phyloP scores from a whole-genome alignment of 352 stramenopile species.

The Phytopythium aichiense region DNA sequence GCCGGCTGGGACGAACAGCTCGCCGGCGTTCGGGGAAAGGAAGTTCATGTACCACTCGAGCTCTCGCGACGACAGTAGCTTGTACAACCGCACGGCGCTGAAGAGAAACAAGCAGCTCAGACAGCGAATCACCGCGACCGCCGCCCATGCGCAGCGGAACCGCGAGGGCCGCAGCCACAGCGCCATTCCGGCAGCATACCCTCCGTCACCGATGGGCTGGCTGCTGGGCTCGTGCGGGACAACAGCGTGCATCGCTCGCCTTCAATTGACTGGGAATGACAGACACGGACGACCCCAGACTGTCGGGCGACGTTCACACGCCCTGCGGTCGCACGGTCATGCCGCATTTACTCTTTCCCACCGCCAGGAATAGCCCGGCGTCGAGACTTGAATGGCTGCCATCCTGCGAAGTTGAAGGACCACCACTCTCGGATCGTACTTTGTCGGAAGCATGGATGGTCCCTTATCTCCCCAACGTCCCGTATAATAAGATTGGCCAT shows the following conservation, averaged over 20 bases:
- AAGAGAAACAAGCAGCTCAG: constrained; percentile 9
- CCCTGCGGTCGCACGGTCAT: too few relatives aligned
- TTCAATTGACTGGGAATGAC: not conserved
- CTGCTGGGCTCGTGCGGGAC: not conserved
- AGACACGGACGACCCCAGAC: not conserved
- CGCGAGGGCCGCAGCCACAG: constrained; percentile 1
- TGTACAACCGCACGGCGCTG: constrained; percentile 5
- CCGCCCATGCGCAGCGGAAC: constrained; percentile 9
- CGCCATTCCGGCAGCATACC: not conserved
- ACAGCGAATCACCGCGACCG: constrained; percentile 4
- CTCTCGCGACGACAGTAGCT: constrained; percentile 3
- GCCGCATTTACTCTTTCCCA: not conserved
- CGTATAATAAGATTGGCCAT: not conserved
- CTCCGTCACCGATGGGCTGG: not conserved
- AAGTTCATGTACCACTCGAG: constrained; percentile 17
- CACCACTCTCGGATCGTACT: constrained; percentile 1
- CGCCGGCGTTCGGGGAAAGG: not conserved
- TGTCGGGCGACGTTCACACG: too few relatives aligned
- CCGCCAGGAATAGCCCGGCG: not conserved
- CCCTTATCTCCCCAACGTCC: not conserved
- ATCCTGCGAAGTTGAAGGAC: not conserved
- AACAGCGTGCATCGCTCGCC: not conserved
- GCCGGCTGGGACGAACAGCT: not conserved
- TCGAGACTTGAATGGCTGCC: too few relatives aligned
- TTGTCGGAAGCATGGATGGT: not conserved